Evolutionary conservation across 371 early-diverging fungal species (phyloP), one percentile per base, ranked within the genome.

Genomic region (Actinomortierella wolfii): DNA sequence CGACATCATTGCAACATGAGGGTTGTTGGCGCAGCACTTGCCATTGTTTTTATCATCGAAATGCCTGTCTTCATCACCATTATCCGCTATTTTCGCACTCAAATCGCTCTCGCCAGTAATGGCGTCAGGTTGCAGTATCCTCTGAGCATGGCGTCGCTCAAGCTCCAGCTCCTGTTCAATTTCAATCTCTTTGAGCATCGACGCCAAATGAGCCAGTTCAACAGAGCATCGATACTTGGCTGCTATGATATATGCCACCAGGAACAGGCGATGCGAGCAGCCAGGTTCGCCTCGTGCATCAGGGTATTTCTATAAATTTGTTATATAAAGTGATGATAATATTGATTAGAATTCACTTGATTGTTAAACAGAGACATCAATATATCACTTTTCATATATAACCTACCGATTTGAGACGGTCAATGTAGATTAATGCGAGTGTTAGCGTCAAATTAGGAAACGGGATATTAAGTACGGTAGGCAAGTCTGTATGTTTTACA

Each of bases 241-340:
- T 9, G 85, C 85, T 61, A 86, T 81, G 52, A 82, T 82, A 42
- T 76, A 86, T n/a, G 86, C 85, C 3, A 83, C 78, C 57, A 83
- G 59, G 11, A 86, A 80, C 44, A 86, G 74, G 0, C 86, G 80
- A 24, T 78, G 81, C 7, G 82, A 79, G 51, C 85, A 86, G 15
- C 86, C 85, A 20, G 78, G 56, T 48, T 80, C 81, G 0, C 84
- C 86, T 54, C 76, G 80, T 21, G 83, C 71, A 26, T 75, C 68
- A 3, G 68, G 69, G 44, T 83, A 79, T 71, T 80, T 79, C 85
- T 83, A 56, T 49, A 40, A n/a, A 13, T 24, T 21, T 3, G 15
- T 23, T 17, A 43, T 40, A 53, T 13, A 34, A 42, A 15, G 15
- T 39, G 48, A 15, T 25, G 39, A 23, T 46, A 26, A 6, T 28